Evolutionary conservation across 495 filamentous ascomycete species (phyloP), one percentile per base, ranked within the genome.

Genomic region (Podospora conica): DNA sequence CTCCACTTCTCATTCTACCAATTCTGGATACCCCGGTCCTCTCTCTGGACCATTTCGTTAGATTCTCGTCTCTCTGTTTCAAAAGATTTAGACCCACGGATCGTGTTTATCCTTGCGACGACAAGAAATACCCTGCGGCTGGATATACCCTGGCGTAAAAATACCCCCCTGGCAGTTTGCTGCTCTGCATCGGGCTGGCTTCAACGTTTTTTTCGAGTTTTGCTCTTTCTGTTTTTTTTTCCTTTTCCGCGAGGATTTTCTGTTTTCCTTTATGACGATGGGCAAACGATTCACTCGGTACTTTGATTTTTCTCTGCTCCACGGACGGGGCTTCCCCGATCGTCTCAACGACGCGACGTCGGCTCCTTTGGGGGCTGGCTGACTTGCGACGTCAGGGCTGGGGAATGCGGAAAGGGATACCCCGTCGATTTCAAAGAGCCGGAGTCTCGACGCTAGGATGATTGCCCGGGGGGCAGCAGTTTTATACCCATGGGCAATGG

Each of bases 21-120:
- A 85, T 88, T 91, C 90, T 86, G 90, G 89, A 92, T 93, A 93
- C 90, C 90, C 90, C 85, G 90, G 87, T 83, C 90, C 90, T 28
- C 90, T 90, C 82, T 62, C 71, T 64, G 90, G 89, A 82, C 88
- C 89, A 85, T 91, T 88, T 82, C 90, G 90, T 88, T 92, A 88
- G 79, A 81, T 77, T 81, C 78, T 73, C 69, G 74, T 71, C 73
- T 62, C 77, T 79, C 70, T 71, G 74, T 70, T 75, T 71, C 74
- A 76, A 75, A 78, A 74, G 74, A 71, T 75, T 73, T 74, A 75
- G 74, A 76, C 71, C 56, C 57, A 64, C 66, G 72, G 60, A 70
- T 70, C 57, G 67, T 72, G 71, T 73, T 65, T 58, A 55, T 69
- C 63, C 58, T 67, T 73, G 73, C 65, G 70, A 70, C 71, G 71